These are phyloP conservation scores for Vitellaria paradoxa DNA, from an alignment of 179 eudicot species.

Conservation along the genomic window DNA sequence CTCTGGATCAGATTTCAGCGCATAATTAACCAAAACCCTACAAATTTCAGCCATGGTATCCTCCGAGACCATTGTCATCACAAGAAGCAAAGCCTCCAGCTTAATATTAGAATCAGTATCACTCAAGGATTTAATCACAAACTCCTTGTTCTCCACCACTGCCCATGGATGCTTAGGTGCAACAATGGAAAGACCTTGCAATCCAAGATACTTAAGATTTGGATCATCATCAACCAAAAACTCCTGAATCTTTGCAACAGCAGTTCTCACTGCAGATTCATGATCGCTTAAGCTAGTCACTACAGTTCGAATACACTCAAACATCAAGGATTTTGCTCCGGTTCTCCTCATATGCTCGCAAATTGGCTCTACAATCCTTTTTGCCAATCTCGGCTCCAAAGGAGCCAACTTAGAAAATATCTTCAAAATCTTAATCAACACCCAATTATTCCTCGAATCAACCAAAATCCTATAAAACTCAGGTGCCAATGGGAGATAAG, in stretches of 20 bases:
- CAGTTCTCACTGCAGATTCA: constrained; percentile 75
- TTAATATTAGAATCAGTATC: constrained; percentile 77
- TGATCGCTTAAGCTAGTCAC: constrained; percentile 59
- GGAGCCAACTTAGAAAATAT: constrained; percentile 77
- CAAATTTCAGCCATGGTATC: constrained; percentile 76
- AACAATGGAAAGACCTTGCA: constrained; percentile 66
- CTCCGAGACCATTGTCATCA: constrained; percentile 87
- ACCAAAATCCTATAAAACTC: constrained; percentile 77
- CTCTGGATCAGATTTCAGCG: constrained; percentile 79
- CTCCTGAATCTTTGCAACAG: constrained; percentile 66
- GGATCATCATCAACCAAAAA: constrained; percentile 77
- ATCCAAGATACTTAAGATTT: constrained; percentile 80
- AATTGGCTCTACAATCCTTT: constrained; percentile 78
- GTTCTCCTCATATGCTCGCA: constrained; percentile 74
- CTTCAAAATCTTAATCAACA: constrained; percentile 88
- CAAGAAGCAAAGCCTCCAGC: constrained; percentile 65
- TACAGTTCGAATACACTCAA: constrained; percentile 81
- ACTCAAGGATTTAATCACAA: constrained; percentile 74
- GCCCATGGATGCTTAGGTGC: constrained; percentile 58
- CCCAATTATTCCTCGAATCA: constrained; percentile 90
- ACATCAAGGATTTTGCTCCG: constrained; percentile 70
- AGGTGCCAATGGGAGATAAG: constrained; percentile 78
- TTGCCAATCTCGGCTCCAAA: constrained; percentile 80
- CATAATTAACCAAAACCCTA: constrained; percentile 70
- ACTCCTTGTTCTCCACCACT: constrained; percentile 76